Evolutionary conservation across 306 rosid species (phyloP).

Genomic region (Luffa acutangula): DNA sequence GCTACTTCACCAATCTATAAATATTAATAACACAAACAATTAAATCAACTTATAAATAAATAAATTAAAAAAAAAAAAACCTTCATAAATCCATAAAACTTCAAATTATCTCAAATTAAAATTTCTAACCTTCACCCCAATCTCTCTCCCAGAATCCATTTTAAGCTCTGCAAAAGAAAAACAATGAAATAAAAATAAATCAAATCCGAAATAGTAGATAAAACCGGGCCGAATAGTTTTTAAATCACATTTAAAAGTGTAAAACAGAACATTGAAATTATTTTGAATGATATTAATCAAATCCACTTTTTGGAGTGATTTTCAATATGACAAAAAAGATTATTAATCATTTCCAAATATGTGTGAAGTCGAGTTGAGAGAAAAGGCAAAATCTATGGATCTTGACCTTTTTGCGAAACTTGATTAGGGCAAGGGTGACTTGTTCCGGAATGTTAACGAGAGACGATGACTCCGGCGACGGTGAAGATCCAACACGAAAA

Average conservation of each 20-base stretch:
- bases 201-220: no score
- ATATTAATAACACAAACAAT: background rate
- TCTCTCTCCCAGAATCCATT: background rate
- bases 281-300: no score
- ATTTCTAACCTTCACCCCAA: background rate
- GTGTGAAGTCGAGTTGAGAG: no score
- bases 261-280: no score
- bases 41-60: no score
- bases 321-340: no score
- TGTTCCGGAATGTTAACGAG: constrained; percentile 24
- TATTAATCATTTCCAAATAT: no score
- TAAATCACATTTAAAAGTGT: no score
- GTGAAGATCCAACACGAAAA: constrained; percentile 21
- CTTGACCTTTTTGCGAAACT: constrained; percentile 55
- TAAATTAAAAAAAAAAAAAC: no score
- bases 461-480: constrained; percentile 30
- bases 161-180: background rate
- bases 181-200: no score
- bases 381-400: background rate
- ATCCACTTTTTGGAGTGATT: no score
- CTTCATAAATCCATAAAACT: background rate
- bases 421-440: constrained; percentile 35
- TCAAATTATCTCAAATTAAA: background rate
- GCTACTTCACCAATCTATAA: constrained; percentile 21
- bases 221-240: no score